phyloP scores from a whole-genome alignment of 1,284 basidiomycete genomes.

The Leccinum holopus region DNA sequence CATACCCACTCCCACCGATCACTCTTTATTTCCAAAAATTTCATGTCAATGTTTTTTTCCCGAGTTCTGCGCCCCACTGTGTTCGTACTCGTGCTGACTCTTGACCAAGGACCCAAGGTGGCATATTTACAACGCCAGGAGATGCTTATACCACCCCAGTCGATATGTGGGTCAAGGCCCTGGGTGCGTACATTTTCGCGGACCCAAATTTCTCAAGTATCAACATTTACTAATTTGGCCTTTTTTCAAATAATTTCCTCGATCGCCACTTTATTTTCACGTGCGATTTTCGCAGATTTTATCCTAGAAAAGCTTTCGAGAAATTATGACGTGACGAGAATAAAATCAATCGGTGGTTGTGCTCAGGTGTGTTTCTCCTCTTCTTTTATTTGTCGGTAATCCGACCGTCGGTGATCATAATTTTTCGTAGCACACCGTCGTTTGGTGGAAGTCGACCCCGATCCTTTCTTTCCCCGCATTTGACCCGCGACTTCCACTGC shows the following conservation, averaged over 20 bases:
- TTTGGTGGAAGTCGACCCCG: conserved; percentile 78
- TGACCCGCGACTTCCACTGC: conserved; percentile 62
- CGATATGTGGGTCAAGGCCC: conserved; percentile 82
- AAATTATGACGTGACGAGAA: conserved; percentile 63
- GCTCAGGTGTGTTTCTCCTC: conserved; percentile 57
- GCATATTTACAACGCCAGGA: conserved; percentile 79
- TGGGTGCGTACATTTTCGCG: conserved; percentile 51
- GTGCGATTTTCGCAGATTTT: conserved; percentile 48
- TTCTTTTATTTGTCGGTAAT: conserved; percentile 2
- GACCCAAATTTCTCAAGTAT: conserved; percentile 38
- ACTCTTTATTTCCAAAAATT: conserved; percentile 1
- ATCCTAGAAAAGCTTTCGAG: conserved; percentile 71
- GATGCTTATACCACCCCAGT: conserved; percentile 81
- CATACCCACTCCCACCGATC: conserved; percentile 7
- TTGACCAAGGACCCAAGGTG: conserved; percentile 67
- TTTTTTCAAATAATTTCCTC: conserved; percentile 28
- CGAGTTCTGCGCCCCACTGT: conserved; percentile 3
- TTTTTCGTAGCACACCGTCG: conserved; percentile 61
- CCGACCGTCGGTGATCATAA: conserved; percentile 11
- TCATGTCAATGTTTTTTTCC: neutral
- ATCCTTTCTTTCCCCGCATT: conserved; percentile 63
- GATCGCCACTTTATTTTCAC: conserved; percentile 35
- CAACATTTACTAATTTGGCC: conserved; percentile 34
- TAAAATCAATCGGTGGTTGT: conserved; percentile 71
- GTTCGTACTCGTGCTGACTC: conserved; percentile 16